Evolutionary conservation across 495 filamentous ascomycete genomes (phyloP).

Genomic region (Aspergillus asperescens): DNA sequence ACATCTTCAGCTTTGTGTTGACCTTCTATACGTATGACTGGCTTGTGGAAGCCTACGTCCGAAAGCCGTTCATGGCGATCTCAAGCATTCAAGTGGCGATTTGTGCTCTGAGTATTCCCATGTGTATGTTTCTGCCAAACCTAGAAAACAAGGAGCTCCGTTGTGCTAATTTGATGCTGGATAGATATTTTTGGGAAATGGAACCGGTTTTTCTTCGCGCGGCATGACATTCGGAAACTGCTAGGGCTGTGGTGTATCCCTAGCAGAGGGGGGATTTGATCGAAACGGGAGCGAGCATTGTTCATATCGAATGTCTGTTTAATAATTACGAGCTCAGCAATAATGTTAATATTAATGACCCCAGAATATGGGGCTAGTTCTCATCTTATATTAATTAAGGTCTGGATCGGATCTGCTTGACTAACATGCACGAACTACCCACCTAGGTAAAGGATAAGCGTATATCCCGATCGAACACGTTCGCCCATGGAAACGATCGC

Average conservation of each 20-base stretch:
- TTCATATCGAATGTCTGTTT: too few relatives aligned
- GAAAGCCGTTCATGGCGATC: conserved; percentile 62
- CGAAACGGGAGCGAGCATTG: not conserved
- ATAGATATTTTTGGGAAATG: conserved; percentile 77
- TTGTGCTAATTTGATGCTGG: not conserved
- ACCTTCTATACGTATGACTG: conserved; percentile 80
- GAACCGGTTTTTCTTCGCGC: conserved; percentile 63
- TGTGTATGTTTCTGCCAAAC: conserved; percentile 56
- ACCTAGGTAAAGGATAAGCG: conserved; percentile 8
- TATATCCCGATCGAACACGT: conserved; percentile 2
- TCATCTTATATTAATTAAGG: conserved; percentile 1
- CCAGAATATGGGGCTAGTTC: too few relatives aligned
- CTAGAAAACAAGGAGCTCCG: not conserved
- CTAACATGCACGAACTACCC: not conserved
- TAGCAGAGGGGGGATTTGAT: not conserved
- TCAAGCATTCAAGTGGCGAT: conserved; percentile 71
- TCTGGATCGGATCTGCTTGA: not conserved
- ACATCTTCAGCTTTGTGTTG: conserved; percentile 81
- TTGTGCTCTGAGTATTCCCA: conserved; percentile 66
- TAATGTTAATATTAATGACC: not conserved
- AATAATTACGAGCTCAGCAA: too few relatives aligned
- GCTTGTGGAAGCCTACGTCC: conserved; percentile 57
- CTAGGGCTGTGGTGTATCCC: conserved; percentile 35
- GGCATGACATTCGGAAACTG: conserved; percentile 64
- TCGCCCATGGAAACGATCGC: not conserved